phyloP scores from a whole-genome alignment of 2,329 filamentous ascomycete species.

The Fusarium poae region DNA sequence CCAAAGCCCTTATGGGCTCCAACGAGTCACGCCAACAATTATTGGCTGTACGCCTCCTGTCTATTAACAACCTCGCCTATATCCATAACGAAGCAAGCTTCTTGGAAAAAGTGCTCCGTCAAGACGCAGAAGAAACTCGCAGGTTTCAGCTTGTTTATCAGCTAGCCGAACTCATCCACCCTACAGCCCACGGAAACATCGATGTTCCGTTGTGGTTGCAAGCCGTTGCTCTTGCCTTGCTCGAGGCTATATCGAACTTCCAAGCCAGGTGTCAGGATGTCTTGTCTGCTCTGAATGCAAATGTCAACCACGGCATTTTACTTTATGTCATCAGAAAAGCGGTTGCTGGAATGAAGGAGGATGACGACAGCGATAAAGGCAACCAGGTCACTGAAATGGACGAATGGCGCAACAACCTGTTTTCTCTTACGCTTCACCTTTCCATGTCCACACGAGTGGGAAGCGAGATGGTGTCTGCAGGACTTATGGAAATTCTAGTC shows the following conservation, averaged over 20 bases:
- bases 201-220: slow-evolving; percentile 82
- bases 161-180: slow-evolving; percentile 90
- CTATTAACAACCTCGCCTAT: slow-evolving; percentile 91
- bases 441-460: slow-evolving; percentile 81
- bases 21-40: slow-evolving; percentile 77
- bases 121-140: slow-evolving; percentile 90
- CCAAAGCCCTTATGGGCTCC: slow-evolving; percentile 81
- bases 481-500: slow-evolving; percentile 88
- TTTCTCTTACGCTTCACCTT: slow-evolving; percentile 87
- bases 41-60: slow-evolving; percentile 83
- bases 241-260: slow-evolving; percentile 88
- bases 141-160: slow-evolving; percentile 92
- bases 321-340: slow-evolving; percentile 94
- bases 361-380: slow-evolving; percentile 65
- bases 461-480: slow-evolving; percentile 87
- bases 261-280: slow-evolving; percentile 84
- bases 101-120: slow-evolving; percentile 84
- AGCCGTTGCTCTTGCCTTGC: slow-evolving; percentile 81
- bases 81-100: slow-evolving; percentile 88
- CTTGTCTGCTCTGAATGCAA: slow-evolving; percentile 90
- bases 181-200: slow-evolving; percentile 76
- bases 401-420: slow-evolving; percentile 90
- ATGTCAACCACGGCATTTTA: slow-evolving; percentile 94
- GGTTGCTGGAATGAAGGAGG: slow-evolving; percentile 80
- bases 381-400: slow-evolving; percentile 77